Evolutionary conservation across 2,329 filamentous ascomycete species (phyloP), one percentile per base, ranked within the genome.

Genomic region (Fusarium tuaranense): DNA sequence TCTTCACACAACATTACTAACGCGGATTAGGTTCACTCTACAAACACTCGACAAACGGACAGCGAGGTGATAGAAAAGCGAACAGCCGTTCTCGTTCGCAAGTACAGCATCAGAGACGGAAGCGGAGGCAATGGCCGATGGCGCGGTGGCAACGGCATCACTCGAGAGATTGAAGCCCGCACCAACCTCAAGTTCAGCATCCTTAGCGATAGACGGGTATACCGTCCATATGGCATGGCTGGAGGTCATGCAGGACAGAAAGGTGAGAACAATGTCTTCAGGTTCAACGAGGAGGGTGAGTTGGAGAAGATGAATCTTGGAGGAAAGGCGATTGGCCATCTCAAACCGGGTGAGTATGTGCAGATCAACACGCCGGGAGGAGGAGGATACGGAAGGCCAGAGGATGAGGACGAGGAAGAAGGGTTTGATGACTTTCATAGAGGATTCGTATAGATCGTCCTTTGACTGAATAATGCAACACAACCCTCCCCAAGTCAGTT

Each of bases 21-120:
- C 63, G 63, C 77, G 1, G 79, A 82, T 69, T 76, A 83, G 13
- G 73, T 84, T 4, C 93, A 96, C 82, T 95, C 95, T 92, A 96
- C 94, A 5, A 96, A 96, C 81, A 96, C 94, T 1, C 89, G 93
- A 10, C 96, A 95, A 79, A 95, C 94, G 0, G 94, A 96, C 79
- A 87, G 92, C 0, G 94, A 96, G 80, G 89, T 95, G 6, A 93
- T 96, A 73, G 83, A 84, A 74, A 79, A 80, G 63, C 77, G 82
- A 7, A 82, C 80, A 0, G 80, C 82, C 2, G 80, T 83, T 4
- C 22, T 84, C 0, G 74, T 84, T 7, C 79, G 80, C 5, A 63
- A 72, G n/a, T 81, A 82, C 46, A 71, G 72, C 14, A 76, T 84
- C 41, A 76, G 79, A 0, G 46, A 65, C 0, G 80, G 76, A 4